These are phyloP conservation scores for Trichoderma polysporum DNA, from an alignment of 2,329 filamentous ascomycete species.

Conservation along the genomic window DNA sequence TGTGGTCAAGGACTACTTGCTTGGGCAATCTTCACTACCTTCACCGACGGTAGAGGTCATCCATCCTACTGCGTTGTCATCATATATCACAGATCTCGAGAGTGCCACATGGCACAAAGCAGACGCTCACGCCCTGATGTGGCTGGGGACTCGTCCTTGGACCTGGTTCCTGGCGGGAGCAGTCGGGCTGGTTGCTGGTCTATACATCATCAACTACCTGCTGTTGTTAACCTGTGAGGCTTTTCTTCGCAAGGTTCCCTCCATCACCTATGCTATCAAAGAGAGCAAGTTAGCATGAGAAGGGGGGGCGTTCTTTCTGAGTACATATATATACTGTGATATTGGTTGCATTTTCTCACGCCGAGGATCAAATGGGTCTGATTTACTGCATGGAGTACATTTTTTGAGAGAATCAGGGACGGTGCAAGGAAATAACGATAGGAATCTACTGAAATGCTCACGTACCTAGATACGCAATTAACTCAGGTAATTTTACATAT, in stretches of 20 bases:
- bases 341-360: neutral
- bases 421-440: constrained; percentile 1
- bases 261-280: constrained; percentile 7
- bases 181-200: neutral
- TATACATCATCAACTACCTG: constrained; percentile 7
- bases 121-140: constrained; percentile 13
- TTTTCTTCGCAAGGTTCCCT: constrained; percentile 9
- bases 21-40: neutral
- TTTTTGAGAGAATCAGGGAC: neutral
- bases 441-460: neutral
- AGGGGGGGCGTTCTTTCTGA: neutral
- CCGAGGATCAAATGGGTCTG: neutral
- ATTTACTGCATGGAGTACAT: constrained; percentile 2
- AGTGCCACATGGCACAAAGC: constrained; percentile 10
- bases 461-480: neutral
- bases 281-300: constrained; percentile 2
- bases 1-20: constrained; percentile 8
- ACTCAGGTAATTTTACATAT: neutral
- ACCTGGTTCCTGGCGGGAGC: constrained; percentile 1
- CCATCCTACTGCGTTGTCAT: neutral
- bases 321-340: neutral
- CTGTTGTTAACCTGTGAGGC: neutral
- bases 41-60: constrained; percentile 8
- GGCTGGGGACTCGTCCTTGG: constrained; percentile 9
- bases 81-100: constrained; percentile 16